Conservation (phyloP, 2,329 filamentous ascomycete genomes). For the Xylariaceae sp. region DNA sequence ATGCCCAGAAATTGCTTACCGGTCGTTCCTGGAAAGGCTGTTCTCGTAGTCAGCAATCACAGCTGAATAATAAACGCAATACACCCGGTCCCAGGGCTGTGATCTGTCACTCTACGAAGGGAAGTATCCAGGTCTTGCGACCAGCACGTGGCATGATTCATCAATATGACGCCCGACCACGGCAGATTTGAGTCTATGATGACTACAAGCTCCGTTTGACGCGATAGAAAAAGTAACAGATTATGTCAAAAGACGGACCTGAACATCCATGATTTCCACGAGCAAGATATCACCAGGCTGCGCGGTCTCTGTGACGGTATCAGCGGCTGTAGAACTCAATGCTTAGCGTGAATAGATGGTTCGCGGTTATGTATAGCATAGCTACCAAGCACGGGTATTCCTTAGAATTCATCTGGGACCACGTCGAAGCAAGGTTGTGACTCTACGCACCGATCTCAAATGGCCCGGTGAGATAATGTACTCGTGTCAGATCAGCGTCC, state of each 20-base stretch:
- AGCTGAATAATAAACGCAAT: too few relatives aligned
- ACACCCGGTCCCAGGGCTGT: too few relatives aligned
- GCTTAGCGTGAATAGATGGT: too few relatives aligned
- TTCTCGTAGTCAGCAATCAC: conserved; percentile 29
- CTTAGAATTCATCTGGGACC: too few relatives aligned
- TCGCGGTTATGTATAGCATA: too few relatives aligned
- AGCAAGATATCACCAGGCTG: conserved; percentile 81
- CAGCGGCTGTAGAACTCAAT: too few relatives aligned
- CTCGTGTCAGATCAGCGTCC: conserved; percentile 76
- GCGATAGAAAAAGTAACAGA: neutral
- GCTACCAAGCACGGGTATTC: too few relatives aligned
- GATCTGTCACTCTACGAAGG: neutral
- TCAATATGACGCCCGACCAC: too few relatives aligned
- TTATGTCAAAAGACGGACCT: conserved; percentile 6
- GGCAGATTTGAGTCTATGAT: too few relatives aligned
- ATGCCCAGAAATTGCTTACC: conserved; percentile 29
- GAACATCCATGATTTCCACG: conserved; percentile 86
- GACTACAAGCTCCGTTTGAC: too few relatives aligned
- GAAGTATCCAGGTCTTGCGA: neutral
- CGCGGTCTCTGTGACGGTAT: conserved; percentile 37
- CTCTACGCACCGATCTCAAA: conserved; percentile 70
- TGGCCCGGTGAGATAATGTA: conserved; percentile 86
- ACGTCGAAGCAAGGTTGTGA: neutral
- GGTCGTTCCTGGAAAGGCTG: conserved; percentile 78
- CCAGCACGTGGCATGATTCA: neutral